Evolutionary conservation across 2,329 filamentous ascomycete genomes (phyloP).

Genomic region (Beauveria scarabaeidicola): DNA sequence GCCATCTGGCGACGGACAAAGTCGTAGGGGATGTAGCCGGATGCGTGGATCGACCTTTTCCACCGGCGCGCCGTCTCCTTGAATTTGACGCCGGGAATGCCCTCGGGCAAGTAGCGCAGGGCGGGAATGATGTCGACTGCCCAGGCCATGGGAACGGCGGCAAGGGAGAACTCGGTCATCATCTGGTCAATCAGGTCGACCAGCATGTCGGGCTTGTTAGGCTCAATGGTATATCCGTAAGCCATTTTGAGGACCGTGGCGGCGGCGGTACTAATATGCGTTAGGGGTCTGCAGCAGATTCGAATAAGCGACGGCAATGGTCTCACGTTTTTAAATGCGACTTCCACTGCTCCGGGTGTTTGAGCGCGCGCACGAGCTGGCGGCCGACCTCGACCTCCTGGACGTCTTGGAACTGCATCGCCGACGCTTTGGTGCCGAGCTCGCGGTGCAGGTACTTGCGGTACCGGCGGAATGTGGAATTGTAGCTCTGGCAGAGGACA

Average conservation of each 20-base stretch:
- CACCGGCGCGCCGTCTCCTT: slow-evolving; percentile 22
- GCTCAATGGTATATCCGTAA: slow-evolving; percentile 26
- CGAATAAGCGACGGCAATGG: neutral
- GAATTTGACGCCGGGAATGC: slow-evolving; percentile 24
- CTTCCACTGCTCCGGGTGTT: neutral
- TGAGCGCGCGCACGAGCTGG: slow-evolving; percentile 3
- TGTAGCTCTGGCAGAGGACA: slow-evolving; percentile 17
- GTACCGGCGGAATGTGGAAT: slow-evolving; percentile 15
- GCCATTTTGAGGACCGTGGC: slow-evolving; percentile 21
- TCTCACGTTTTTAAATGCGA: slow-evolving; percentile 12
- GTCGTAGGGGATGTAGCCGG: slow-evolving; percentile 20
- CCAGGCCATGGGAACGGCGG: slow-evolving; percentile 24
- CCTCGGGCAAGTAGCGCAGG: slow-evolving; percentile 22
- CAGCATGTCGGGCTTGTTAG: slow-evolving; percentile 21
- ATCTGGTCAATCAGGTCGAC: slow-evolving; percentile 22
- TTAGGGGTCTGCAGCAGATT: neutral
- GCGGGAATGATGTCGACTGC: slow-evolving; percentile 24
- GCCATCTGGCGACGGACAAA: slow-evolving; percentile 23
- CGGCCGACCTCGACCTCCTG: slow-evolving; percentile 11
- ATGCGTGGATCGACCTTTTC: slow-evolving; percentile 14
- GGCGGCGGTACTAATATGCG: slow-evolving; percentile 18
- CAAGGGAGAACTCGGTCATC: slow-evolving; percentile 21
- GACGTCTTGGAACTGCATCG: neutral
- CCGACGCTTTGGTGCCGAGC: slow-evolving; percentile 20
- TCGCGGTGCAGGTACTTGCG: slow-evolving; percentile 20